These are phyloP conservation scores for Colletotrichum cordylinicola DNA, from an alignment of 2,329 filamentous ascomycete species.

Conservation along the genomic window DNA sequence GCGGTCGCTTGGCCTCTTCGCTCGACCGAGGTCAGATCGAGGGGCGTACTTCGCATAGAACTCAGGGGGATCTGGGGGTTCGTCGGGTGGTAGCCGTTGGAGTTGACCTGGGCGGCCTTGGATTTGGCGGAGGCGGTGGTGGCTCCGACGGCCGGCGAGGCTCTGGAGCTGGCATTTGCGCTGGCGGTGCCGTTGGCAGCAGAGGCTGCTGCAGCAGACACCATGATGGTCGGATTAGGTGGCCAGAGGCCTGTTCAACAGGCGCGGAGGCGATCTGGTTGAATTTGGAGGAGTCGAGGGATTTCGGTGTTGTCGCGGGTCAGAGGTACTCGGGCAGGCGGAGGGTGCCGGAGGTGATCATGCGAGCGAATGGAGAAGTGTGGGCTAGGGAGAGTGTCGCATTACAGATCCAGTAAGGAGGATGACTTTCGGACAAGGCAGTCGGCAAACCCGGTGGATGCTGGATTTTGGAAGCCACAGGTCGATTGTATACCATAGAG, in stretches of 20 bases:
- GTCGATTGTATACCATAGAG: not conserved
- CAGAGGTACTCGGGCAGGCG: not conserved
- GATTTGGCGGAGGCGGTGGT: conserved; percentile 46
- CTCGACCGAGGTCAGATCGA: conserved; percentile 91
- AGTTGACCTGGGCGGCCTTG: conserved; percentile 56
- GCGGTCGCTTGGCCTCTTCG: conserved; percentile 83
- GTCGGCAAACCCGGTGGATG: not conserved
- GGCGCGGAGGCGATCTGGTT: not conserved
- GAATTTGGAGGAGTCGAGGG: not conserved
- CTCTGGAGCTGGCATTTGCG: conserved; percentile 56
- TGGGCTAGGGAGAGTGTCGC: conserved; percentile 6
- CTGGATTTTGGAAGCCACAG: not conserved
- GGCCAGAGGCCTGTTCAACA: not conserved
- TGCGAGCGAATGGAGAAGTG: conserved; percentile 4
- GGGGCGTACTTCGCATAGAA: conserved; percentile 62
- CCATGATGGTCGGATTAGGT: conserved; percentile 35
- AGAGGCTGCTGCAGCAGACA: conserved; percentile 43
- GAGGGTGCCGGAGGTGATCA: not conserved
- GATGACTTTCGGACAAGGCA: not conserved
- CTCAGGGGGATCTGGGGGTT: conserved; percentile 60
- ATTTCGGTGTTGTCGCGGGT: not conserved
- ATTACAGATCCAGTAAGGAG: not conserved
- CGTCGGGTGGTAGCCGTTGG: conserved; percentile 58
- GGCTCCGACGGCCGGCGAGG: conserved; percentile 52
- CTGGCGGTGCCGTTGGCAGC: conserved; percentile 42